Base-by-base conservation (phyloP, 2,329 filamentous ascomycete species). In the Pezicula radicicola region DNA sequence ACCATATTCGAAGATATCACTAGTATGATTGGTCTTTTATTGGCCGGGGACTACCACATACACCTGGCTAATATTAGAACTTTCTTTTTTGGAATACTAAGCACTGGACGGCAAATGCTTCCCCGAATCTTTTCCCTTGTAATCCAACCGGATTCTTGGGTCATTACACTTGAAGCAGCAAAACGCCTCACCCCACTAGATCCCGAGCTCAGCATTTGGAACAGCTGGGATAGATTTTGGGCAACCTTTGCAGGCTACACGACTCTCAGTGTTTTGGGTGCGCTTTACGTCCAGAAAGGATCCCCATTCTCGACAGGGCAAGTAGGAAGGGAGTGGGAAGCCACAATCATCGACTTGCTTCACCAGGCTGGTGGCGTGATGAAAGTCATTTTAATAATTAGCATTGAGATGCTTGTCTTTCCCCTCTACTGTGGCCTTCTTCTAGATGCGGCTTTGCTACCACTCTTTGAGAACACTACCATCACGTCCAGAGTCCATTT, bases 351-450 rank as follows among this genome's bases (percentile, higher is more conserved):
- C 21, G 93, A 97, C 57, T 79, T 86, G 1, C 77, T 99, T 19
- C 87, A 91, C 57, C 95, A 99, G 76, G 94, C 94, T 45, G 95
- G 94, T 40, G 94, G 95, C 13, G 93, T 99, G 9, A 85, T 97
- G 77, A 99, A 99, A 70, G 94, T 99, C 19, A 96, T 99, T 47
- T 75, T 97, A 55, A 97, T 99, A 63, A 99, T 99, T 59, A 94
- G 92, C 58, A 99, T 99, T 62, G 94, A 99, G 73, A 99, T 99
- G 94, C 85, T 99, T 35, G 85, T 92, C 6, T 99, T 99, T 65
- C 94, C 94, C 0, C 77, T 99, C 1, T 99, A 99, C 68, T 99
- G 94, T 64, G 94, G 94, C 5, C 77, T 96, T 35, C 80, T 99
- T 2, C 83, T 99, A 33, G 94, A 99, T 66, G 72, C 90, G 43